A percentile compares a stretch with the other conserved stretches of the same genome.
Evolutionary conservation across 1,139 yeast genomes (phyloP).

Genomic region (Pichia sp.): DNA sequence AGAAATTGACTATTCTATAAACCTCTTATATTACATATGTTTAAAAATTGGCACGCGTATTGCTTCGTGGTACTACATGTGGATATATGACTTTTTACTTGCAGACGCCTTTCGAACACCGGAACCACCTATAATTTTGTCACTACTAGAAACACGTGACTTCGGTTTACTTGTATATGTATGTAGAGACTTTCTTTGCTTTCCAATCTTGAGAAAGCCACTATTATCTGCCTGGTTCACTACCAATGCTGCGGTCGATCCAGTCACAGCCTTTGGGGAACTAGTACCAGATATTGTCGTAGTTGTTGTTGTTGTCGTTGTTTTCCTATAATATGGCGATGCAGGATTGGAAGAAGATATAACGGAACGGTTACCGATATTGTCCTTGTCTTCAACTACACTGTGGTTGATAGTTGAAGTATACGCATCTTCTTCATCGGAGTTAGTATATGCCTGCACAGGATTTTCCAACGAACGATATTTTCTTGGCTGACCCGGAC

Average conservation of each 20-base stretch:
- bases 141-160: constrained; percentile 17
- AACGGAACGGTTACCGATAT: neutral
- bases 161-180: constrained; percentile 13
- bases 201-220: constrained; percentile 18
- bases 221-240: constrained; percentile 5
- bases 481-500: constrained; percentile 97
- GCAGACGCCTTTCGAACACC: constrained; percentile 30
- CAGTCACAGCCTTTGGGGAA: constrained; percentile 6
- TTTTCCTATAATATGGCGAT: constrained; percentile 22
- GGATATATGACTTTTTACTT: constrained; percentile 17
- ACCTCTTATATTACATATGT: too few species aligned
- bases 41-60: too few species aligned
- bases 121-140: constrained; percentile 25
- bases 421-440: constrained; percentile 28
- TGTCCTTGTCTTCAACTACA: constrained; percentile 15
- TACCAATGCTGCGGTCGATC: neutral
- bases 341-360: constrained; percentile 7
- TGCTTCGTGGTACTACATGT: constrained; percentile 3
- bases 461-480: constrained; percentile 22
- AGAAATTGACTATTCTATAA: too few species aligned
- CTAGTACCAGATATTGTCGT: constrained; percentile 25
- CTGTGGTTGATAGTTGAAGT: constrained; percentile 19
- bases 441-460: constrained; percentile 22
- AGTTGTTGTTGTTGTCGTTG: constrained; percentile 26
- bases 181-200: constrained; percentile 21